Evolutionary conservation across 148 eudicot genomes (phyloP), one percentile per base, ranked within the genome.

Genomic region (Rhododendron simsii): DNA sequence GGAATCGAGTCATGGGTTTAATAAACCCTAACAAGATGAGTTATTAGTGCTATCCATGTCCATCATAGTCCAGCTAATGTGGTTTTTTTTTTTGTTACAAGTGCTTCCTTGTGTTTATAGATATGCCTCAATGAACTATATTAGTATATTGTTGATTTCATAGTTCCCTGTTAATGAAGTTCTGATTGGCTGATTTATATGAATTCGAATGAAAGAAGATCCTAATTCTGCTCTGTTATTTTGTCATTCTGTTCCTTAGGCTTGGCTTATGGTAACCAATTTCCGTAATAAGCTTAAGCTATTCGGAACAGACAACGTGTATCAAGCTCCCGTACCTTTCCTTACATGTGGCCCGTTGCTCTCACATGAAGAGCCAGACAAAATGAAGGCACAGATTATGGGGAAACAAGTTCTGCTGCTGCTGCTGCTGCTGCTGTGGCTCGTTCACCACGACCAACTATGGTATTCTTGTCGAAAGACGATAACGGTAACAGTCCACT

Each of bases 371-470:
- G 41, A 51, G 21, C 41, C 65, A 51, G 41, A 51, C 21, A 51
- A 28, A 80, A 51, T 0, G 21, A 28, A 28, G 16, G 23, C 39
- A 21, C 15, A 53, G 47, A 35, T 28, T 20, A 59, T 39, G 45
- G 37, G 41, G 83, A 9, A 80, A 81, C 83, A 81, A 33, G 20
- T 53, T 16, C 47, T 3, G 98, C 94, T 69, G 94, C 94, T 85
- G 95, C 95, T n/a, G n/a, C n/a, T n/a, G n/a, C n/a, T 75, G 98
- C 95, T 78, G 96, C 90, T 12, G 87, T 94, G 83, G 92, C 87
- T 90, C 89, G 87, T 89, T 91, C 99, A 37, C 90, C 98, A 39
- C 92, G 96, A 47, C 96, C 98, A 79, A 93, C 99, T 50, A 93
- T 94, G 47, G 93, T 95, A 41, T 94, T 91, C 88, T 89, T 98